Percentiles rank a stretch among this genome's conserved stretches.
Evolutionary conservation across 1,284 basidiomycete species (phyloP).

Genomic region (Athelia sp.): DNA sequence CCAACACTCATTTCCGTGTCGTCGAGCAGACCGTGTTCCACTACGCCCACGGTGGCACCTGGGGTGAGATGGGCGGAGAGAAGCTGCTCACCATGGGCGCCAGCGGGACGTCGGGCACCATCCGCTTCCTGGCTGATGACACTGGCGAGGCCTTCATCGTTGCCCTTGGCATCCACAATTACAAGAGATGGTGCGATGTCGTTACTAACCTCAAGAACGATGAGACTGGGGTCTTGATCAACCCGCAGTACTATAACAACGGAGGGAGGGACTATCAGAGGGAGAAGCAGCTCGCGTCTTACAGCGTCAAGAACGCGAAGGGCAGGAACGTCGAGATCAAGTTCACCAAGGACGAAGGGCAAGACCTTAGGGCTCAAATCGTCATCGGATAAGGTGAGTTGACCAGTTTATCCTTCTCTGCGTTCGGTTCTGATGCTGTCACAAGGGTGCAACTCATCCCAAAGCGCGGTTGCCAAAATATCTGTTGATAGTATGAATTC

Average conservation of each 20-base stretch:
- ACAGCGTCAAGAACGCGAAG: conserved; percentile 14
- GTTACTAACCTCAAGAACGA: conserved; percentile 19
- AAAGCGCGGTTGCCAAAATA: too few relatives aligned
- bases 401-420: too few relatives aligned
- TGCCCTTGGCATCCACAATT: conserved; percentile 35
- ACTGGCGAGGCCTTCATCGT: conserved; percentile 26
- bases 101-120: conserved; percentile 32
- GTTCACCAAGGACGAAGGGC: conserved; percentile 19
- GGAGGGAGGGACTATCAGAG: conserved; percentile 6
- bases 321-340: conserved; percentile 15
- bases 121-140: conserved; percentile 30
- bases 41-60: conserved; percentile 27
- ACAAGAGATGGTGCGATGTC: conserved; percentile 34
- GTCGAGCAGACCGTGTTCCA: conserved; percentile 28
- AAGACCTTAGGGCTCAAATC: conserved; percentile 19
- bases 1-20: conserved; percentile 22
- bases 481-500: too few relatives aligned
- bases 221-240: conserved; percentile 22
- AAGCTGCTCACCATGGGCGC: conserved; percentile 25
- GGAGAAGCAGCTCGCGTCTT: conserved; percentile 19
- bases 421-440: too few relatives aligned
- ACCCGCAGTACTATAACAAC: conserved; percentile 24
- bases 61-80: conserved; percentile 17
- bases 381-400: conserved; percentile 24
- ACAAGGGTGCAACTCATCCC: too few relatives aligned